Evolutionary conservation across 108 stramenopile genomes (phyloP).

Genomic region (Stephanodiscus minutulus): DNA sequence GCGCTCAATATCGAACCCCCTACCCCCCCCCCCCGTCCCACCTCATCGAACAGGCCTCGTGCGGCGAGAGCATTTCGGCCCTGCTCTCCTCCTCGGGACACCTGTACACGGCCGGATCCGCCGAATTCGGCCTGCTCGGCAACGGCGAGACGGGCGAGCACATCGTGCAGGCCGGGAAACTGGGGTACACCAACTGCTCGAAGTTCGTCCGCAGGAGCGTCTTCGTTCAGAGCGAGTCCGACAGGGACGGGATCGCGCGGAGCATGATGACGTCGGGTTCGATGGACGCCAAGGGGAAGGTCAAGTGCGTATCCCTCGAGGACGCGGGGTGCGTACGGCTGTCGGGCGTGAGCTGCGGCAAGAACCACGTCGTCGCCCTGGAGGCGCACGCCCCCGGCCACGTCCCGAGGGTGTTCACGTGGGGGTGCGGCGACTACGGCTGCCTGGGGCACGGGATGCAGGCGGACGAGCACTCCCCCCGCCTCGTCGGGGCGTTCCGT

Average conservation of each 20-base stretch:
- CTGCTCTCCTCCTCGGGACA: constrained; percentile 71
- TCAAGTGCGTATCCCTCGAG: constrained; percentile 39
- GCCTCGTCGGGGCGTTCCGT: constrained; percentile 52
- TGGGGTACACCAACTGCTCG: constrained; percentile 71
- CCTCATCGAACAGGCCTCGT: constrained; percentile 41
- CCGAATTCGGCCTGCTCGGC: constrained; percentile 85
- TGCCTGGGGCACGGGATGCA: constrained; percentile 82
- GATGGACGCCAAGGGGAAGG: constrained; percentile 33
- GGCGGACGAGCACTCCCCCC: constrained; percentile 84
- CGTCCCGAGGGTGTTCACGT: constrained; percentile 70
- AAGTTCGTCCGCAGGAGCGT: constrained; percentile 61
- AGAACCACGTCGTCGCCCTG: constrained; percentile 79
- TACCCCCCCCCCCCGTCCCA: background rate
- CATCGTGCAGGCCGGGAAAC: constrained; percentile 78
- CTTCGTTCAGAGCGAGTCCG: constrained; percentile 63
- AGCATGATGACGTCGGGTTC: constrained; percentile 7
- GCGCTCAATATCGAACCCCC: too few species aligned
- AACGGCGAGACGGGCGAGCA: constrained; percentile 92
- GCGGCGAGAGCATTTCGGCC: constrained; percentile 87
- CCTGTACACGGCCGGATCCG: constrained; percentile 77
- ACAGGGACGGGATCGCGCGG: constrained; percentile 46
- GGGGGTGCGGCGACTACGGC: constrained; percentile 90
- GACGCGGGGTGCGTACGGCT: constrained; percentile 56
- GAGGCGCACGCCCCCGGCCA: constrained; percentile 60
- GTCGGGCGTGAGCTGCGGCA: constrained; percentile 74